A percentile compares a stretch with the other conserved stretches of the same genome.
Evolutionary conservation across 2,329 filamentous ascomycete genomes (phyloP).

Genomic region (Ceratocystis destructans): DNA sequence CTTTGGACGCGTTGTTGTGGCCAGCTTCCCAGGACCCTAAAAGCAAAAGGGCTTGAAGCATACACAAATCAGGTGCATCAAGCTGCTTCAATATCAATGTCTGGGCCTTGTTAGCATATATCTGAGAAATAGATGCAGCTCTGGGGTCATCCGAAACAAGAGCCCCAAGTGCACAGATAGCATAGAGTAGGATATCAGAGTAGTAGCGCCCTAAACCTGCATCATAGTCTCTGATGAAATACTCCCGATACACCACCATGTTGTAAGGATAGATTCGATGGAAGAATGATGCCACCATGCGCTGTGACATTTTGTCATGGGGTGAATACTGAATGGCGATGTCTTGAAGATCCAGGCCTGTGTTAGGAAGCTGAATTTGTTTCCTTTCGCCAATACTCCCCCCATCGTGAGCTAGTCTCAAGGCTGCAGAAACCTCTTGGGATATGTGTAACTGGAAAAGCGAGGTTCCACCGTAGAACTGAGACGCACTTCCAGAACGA

Average conservation of each 20-base stretch:
- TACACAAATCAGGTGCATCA: slow-evolving; percentile 35
- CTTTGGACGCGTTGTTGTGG: slow-evolving; percentile 34
- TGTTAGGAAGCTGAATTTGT: not conserved
- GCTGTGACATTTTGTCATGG: slow-evolving; percentile 32
- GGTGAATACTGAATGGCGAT: slow-evolving; percentile 29
- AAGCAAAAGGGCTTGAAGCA: slow-evolving; percentile 33
- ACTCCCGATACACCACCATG: slow-evolving; percentile 39
- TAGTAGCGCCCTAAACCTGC: slow-evolving; percentile 35
- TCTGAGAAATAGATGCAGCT: slow-evolving; percentile 28
- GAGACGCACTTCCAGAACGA: slow-evolving; percentile 7
- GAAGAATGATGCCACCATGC: slow-evolving; percentile 36
- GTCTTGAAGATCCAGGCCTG: slow-evolving; percentile 15
- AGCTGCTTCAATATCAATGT: slow-evolving; percentile 33
- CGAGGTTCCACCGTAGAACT: slow-evolving; percentile 17
- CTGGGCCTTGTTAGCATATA: slow-evolving; percentile 34
- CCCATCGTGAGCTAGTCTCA: not conserved
- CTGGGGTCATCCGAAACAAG: slow-evolving; percentile 31
- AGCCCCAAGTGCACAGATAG: slow-evolving; percentile 37
- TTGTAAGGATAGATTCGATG: slow-evolving; percentile 35
- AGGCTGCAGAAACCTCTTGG: not conserved
- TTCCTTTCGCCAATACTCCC: not conserved
- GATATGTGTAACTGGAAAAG: slow-evolving; percentile 13
- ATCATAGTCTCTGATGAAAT: slow-evolving; percentile 37
- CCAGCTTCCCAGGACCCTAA: slow-evolving; percentile 36
- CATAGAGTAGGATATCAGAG: slow-evolving; percentile 35